These are phyloP conservation scores for Phytophthora rubi DNA, from an alignment of 352 stramenopile species.

Conservation along the genomic window DNA sequence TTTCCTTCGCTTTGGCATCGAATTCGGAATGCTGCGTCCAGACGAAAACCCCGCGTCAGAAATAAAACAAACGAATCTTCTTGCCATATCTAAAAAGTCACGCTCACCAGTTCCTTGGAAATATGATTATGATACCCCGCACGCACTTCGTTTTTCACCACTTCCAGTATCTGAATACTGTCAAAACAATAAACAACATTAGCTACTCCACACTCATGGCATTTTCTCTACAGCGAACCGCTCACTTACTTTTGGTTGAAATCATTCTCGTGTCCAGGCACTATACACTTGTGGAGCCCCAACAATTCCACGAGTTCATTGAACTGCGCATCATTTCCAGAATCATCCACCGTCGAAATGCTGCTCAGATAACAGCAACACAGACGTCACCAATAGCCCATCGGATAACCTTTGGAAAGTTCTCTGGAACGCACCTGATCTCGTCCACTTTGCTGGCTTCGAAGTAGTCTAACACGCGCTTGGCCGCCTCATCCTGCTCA, in stretches of 20 bases:
- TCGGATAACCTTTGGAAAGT: neutral
- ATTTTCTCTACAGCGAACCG: neutral
- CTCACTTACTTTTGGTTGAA: conserved; percentile 51
- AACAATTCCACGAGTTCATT: conserved; percentile 41
- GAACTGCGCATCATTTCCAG: conserved; percentile 27
- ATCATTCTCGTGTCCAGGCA: conserved; percentile 41
- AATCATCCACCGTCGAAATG: conserved; percentile 36
- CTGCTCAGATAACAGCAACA: conserved; percentile 12
- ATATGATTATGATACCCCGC: conserved; percentile 58
- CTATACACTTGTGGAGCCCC: conserved; percentile 51
- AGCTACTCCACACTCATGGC: neutral
- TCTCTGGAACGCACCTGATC: conserved; percentile 46
- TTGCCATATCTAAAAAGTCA: neutral
- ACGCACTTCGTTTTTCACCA: conserved; percentile 72
- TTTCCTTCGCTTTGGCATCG: conserved; percentile 38
- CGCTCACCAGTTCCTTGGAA: conserved; percentile 47
- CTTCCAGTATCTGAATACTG: conserved; percentile 65
- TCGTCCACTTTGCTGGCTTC: conserved; percentile 69
- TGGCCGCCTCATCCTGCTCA: conserved; percentile 53
- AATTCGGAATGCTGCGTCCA: conserved; percentile 63
- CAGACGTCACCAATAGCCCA: neutral
- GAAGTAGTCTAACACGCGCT: conserved; percentile 75
- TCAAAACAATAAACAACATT: conserved; percentile 9
- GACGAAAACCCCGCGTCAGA: neutral
- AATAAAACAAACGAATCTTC: neutral